Base-by-base conservation (phyloP, 495 filamentous ascomycete genomes). In the Cudoniella acicularis region DNA sequence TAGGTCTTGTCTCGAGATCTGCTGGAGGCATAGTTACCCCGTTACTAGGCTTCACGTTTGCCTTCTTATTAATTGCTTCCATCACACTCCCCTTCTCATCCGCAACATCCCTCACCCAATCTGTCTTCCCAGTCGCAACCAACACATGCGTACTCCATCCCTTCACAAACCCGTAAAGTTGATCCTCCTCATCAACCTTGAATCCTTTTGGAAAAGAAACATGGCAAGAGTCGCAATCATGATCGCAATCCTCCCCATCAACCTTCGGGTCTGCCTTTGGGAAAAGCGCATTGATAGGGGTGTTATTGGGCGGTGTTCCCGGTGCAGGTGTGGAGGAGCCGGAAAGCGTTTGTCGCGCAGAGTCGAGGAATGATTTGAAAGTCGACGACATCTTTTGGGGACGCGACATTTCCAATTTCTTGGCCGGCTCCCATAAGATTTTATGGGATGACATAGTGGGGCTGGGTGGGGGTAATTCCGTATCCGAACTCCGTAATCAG, bases 71-170 rank as follows among this genome's bases (percentile, higher is more conserved):
- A 67, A 98, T 83, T 8, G 92, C 95, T 75, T 95, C 86, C 94
- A 98, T 98, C 24, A 98, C 83, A 67, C 91, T 96, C 1, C 92
- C 95, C 71, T 85, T 83, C 75, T 98, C 94, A 64, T 98, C 89
- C 46, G 83, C 86, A 13, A 98, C 89, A 73, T 96, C 87, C 49
- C 89, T 74, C 64, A 92, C 86, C 94, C 94, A 98, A 73, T 98
- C 95, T 21, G 86, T 85, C 77, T 97, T 96, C 42, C 92, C 91
- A 1, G 94, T 98, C 10, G 93, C 94, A 17, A 98, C 91, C 41
- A 98, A 78, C 55, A 96, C 67, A 70, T 98, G 94, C 17, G 90
- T 93, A 52, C 83, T 83, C 87, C 91, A 98, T 10, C 87, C 90
- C 61, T 94, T 91, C 40, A 98, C 83, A 47, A 88, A 77, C 2